These are phyloP conservation scores for Dendrobium chrysotoxum DNA, from an alignment of 106 monocot species.

Conservation along the genomic window DNA sequence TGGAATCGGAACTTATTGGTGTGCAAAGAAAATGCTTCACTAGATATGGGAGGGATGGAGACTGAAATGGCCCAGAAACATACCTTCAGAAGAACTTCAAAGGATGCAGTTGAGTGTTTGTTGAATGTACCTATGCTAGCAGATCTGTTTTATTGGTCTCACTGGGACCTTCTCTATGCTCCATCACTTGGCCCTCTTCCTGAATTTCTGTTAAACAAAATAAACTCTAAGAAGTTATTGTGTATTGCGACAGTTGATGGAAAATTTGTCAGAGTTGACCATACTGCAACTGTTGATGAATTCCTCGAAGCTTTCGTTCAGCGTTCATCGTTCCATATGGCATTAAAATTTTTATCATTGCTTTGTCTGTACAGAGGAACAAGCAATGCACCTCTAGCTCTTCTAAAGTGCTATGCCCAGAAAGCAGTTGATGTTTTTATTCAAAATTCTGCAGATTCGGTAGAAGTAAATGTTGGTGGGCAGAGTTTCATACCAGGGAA, in stretches of 20 bases:
- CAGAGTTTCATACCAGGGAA: conserved; percentile 1
- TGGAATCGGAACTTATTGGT: conserved; percentile 10
- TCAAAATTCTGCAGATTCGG: conserved; percentile 24
- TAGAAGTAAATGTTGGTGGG: neutral
- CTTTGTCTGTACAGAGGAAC: conserved; percentile 58
- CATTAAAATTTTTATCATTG: conserved; percentile 78
- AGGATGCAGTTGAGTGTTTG: conserved; percentile 75
- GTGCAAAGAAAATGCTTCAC: conserved; percentile 8
- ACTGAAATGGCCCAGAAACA: conserved; percentile 8
- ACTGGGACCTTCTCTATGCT: conserved; percentile 81
- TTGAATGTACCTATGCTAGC: conserved; percentile 79
- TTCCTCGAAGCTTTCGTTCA: conserved; percentile 81
- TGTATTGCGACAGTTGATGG: conserved; percentile 84
- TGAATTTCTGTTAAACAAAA: conserved; percentile 55
- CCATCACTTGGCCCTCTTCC: conserved; percentile 72
- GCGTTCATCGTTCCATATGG: conserved; percentile 56
- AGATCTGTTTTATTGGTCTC: conserved; percentile 83
- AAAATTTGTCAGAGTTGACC: conserved; percentile 68
- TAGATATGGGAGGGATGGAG: neutral
- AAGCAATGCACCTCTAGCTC: conserved; percentile 50
- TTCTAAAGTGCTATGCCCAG: conserved; percentile 72
- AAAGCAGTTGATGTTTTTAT: conserved; percentile 56
- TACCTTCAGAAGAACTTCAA: conserved; percentile 18
- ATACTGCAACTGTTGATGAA: conserved; percentile 61
- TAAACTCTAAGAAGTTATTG: conserved; percentile 33